A percentile compares a stretch with the other conserved stretches of the same genome.
Evolutionary conservation across 352 stramenopile genomes (phyloP).

Genomic region (Phytopythium litorale): DNA sequence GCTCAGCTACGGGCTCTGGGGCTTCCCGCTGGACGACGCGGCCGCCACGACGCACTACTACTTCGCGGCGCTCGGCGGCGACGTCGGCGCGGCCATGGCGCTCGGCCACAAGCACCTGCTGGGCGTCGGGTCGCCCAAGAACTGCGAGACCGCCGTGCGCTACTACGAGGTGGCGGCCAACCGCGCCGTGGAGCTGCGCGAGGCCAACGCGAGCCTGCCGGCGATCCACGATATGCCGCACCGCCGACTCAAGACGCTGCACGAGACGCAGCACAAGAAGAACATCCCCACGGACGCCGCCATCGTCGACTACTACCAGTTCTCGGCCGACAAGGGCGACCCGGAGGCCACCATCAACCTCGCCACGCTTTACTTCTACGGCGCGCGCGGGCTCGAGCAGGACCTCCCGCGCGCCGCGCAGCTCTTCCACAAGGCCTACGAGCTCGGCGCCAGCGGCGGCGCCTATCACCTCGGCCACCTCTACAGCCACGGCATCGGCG

Average conservation of each 20-base stretch:
- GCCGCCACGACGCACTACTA: conserved; percentile 79
- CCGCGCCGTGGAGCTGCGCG: conserved; percentile 57
- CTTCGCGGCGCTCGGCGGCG: conserved; percentile 71
- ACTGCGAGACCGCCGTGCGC: conserved; percentile 77
- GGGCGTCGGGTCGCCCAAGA: conserved; percentile 68
- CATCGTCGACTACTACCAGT: conserved; percentile 90
- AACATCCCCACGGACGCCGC: conserved; percentile 67
- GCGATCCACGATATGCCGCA: conserved; percentile 72
- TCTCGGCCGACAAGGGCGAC: conserved; percentile 87
- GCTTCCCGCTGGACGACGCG: conserved; percentile 54
- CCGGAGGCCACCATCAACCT: conserved; percentile 76
- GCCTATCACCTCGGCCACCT: conserved; percentile 78
- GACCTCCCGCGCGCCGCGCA: conserved; percentile 56
- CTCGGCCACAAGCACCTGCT: conserved; percentile 78
- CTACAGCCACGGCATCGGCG: conserved; percentile 79
- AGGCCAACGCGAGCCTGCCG: conserved; percentile 48
- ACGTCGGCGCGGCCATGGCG: conserved; percentile 64
- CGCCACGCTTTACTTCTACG: conserved; percentile 86
- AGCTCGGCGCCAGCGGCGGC: conserved; percentile 61
- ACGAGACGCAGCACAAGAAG: conserved; percentile 78
- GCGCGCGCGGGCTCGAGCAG: conserved; percentile 62
- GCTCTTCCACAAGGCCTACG: conserved; percentile 76
- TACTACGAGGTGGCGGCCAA: conserved; percentile 90
- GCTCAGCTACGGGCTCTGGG: conserved; percentile 79
- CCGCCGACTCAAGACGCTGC: conserved; percentile 66